Conservation (phyloP, 257 asterid genomes). For the Henckelia pumila region DNA sequence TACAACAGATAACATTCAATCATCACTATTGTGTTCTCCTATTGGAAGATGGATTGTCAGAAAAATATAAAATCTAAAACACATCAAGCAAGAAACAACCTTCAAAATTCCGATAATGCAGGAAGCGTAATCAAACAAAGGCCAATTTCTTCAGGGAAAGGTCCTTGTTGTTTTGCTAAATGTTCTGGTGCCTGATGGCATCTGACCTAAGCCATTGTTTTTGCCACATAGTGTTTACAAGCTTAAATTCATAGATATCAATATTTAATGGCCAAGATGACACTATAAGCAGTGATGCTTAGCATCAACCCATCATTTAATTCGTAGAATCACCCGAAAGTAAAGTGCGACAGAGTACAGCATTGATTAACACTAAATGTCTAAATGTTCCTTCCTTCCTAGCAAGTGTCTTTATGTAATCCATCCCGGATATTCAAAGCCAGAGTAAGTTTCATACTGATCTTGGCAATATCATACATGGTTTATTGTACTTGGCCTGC, state of each 20-base stretch:
- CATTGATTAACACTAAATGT: not conserved
- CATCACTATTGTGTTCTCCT: not conserved
- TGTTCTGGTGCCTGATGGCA: not conserved
- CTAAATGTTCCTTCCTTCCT: not conserved
- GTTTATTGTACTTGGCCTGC: not conserved
- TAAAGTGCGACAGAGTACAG: not conserved
- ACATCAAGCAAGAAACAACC: no score
- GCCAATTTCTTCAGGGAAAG: not conserved
- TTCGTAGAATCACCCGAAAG: not conserved
- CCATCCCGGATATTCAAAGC: not conserved
- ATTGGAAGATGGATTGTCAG: not conserved
- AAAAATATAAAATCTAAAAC: not conserved
- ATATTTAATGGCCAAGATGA: not conserved
- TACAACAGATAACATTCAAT: not conserved
- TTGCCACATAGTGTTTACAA: slow-evolving; percentile 11
- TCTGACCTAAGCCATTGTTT: slow-evolving; percentile 1
- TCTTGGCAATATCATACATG: not conserved
- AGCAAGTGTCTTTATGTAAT: slow-evolving; percentile 7
- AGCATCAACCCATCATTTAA: not conserved
- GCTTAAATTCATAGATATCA: slow-evolving; percentile 14
- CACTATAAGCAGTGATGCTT: not conserved
- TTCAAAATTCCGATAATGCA: not conserved
- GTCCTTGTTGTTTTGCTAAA: not conserved
- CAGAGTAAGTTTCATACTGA: not conserved
- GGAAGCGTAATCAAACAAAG: slow-evolving; percentile 4